Evolutionary conservation across 1,284 basidiomycete species (phyloP), one percentile per base, ranked within the genome.

Genomic region (Cutaneotrichosporon arboriforme): DNA sequence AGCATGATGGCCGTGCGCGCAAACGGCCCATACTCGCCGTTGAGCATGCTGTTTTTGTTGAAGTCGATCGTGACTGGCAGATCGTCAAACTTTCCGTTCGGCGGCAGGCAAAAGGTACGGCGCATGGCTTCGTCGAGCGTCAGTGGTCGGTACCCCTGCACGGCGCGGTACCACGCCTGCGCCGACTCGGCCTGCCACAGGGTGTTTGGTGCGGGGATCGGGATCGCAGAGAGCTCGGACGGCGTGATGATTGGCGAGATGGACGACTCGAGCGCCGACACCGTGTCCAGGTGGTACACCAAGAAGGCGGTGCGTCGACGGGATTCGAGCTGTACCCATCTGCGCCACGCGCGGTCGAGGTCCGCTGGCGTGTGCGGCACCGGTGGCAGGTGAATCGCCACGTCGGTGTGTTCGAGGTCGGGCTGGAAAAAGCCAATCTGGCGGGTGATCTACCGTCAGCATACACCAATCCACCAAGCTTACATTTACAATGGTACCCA

Each of bases 281-380:
- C 60, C 1, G 73, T 76, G 58, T 78, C 77, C 42, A 77, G 74
- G 51, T 76, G 67, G 55, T 75, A 77, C 15, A 78, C 66, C 12
- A 77, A 61, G 59, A 63, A 77, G 0, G 71, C 72, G 8, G 76
- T 75, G 18, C 76, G 68, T 7, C 68, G 65, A n/a, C 66, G 64
- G 1, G 68, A 74, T 58, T 78, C 77, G 33, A 72, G 67, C 43
- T 69, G 67, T 33, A 77, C 72, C 77, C 77, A 78, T 21, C 69
- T 64, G 26, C 67, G 62, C 77, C 77, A 78, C 17, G 62, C 59
- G 5, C 58, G 46, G 36, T 76, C 68, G 33, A 77, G 62, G 34
- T 73, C 71, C 23, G 64, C 63, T 0, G 66, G 57, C 15, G 68
- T 68, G 45, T 56, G 66, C 4, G 64, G 66, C 31, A 62, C 62